Evolutionary conservation across 1,139 yeast genomes (phyloP).

Genomic region (Yamadazyma triangularis): DNA sequence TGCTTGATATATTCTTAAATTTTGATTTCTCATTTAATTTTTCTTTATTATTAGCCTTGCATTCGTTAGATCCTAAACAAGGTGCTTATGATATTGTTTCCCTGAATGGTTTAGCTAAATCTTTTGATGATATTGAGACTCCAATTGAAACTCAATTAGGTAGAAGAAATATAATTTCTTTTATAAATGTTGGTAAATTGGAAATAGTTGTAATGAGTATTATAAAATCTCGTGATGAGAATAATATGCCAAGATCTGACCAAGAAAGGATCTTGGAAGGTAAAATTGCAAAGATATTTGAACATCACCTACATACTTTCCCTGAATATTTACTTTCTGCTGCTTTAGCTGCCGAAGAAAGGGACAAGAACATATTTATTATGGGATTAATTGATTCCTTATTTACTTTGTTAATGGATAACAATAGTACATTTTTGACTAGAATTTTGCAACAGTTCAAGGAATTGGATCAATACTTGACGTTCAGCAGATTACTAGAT

Average conservation of each 20-base stretch:
- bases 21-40: slow-evolving; percentile 50
- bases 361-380: slow-evolving; percentile 33
- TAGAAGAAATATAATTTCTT: slow-evolving; percentile 37
- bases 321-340: slow-evolving; percentile 54
- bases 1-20: slow-evolving; percentile 39
- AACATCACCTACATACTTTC: slow-evolving; percentile 45
- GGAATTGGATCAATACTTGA: slow-evolving; percentile 38
- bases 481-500: slow-evolving; percentile 33
- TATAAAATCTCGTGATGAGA: slow-evolving; percentile 13
- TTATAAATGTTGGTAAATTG: slow-evolving; percentile 45
- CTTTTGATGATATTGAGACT: slow-evolving; percentile 36
- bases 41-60: slow-evolving; percentile 48
- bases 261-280: slow-evolving; percentile 23
- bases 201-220: slow-evolving; percentile 42
- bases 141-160: slow-evolving; percentile 18
- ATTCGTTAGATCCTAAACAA: slow-evolving; percentile 52
- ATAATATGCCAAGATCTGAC: slow-evolving; percentile 15
- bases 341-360: slow-evolving; percentile 39
- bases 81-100: slow-evolving; percentile 54
- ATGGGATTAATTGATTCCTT: slow-evolving; percentile 37
- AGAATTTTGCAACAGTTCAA: slow-evolving; percentile 30
- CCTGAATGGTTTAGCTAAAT: slow-evolving; percentile 36
- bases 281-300: slow-evolving; percentile 38
- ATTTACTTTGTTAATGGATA: slow-evolving; percentile 44
- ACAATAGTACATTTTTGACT: slow-evolving; percentile 35